These are phyloP conservation scores for Crepidotus variabilis DNA, from an alignment of 768 basidiomycete species.

Conservation along the genomic window DNA sequence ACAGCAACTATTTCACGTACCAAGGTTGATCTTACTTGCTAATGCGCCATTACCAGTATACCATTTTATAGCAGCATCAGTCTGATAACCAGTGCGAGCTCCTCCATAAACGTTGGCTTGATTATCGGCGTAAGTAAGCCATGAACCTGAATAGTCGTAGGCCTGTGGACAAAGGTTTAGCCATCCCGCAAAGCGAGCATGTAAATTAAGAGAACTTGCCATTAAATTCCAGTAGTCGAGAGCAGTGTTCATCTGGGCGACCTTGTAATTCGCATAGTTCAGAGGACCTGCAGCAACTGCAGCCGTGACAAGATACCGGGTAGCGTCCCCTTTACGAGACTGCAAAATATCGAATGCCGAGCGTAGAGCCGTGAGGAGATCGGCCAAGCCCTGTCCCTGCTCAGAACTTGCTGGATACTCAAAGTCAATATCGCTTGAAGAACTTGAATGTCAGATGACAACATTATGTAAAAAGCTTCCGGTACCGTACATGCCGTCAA, in stretches of 20 bases:
- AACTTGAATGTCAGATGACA: conserved; percentile 2
- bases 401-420: conserved; percentile 63
- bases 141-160: conserved; percentile 77
- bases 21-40: conserved; percentile 63
- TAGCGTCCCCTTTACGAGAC: conserved; percentile 53
- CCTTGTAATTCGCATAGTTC: conserved; percentile 54
- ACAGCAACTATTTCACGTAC: conserved; percentile 22
- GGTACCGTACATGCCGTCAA: conserved; percentile 66
- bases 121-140: conserved; percentile 55
- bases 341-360: conserved; percentile 59
- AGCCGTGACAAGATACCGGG: conserved; percentile 57
- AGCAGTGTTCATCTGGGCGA: conserved; percentile 62
- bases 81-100: conserved; percentile 56
- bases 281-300: conserved; percentile 62
- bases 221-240: conserved; percentile 82
- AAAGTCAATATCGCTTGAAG: conserved; percentile 65
- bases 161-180: conserved; percentile 33
- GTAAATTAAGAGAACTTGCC: conserved; percentile 34
- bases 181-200: not conserved
- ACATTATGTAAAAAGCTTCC: not conserved
- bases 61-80: conserved; percentile 61
- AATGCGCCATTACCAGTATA: conserved; percentile 62
- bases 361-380: conserved; percentile 60
- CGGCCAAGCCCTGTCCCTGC: conserved; percentile 65
- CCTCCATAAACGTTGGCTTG: conserved; percentile 71